Base-by-base conservation (phyloP, 2,329 filamentous ascomycete species). In the Aureobasidium mangrovei region DNA sequence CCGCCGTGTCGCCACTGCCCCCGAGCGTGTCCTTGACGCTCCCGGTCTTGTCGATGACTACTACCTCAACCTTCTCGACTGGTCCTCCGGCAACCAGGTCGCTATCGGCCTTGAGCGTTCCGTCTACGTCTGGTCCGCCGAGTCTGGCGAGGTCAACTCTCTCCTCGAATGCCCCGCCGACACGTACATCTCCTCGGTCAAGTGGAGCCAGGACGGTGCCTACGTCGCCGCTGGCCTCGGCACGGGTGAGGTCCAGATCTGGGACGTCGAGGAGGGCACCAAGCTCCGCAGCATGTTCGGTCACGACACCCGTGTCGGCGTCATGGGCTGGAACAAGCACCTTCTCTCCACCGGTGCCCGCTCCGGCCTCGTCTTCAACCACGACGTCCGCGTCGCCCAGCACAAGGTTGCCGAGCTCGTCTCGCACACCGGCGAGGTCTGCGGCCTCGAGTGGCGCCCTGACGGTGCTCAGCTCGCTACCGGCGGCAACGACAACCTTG, bases 271-370 rank as follows among this genome's bases (percentile, higher is more conserved):
- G 64, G 93, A 98, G 71, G 83, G 86, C 58, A 85, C 84, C 67
- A 97, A 97, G 80, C 85, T 98, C 57, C 91, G 93, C 70, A 96
- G 90, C 78, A 98, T 98, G 93, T 87, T 90, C 69, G 93, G 93
- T 57, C 93, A 98, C 68, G 91, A 97, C 67, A 91, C 89, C 38
- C 91, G 93, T 54, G 91, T 98, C 60, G 89, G 91, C 67, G 91
- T 95, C 60, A 96, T 97, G 91, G 89, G 91, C 66, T 98, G 93
- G 93, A 95, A 89, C 79, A 97, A 97, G 81, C 93, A 97, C 74
- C 83, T 94, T 56, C 81, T 98, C 51, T 97, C 93, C 38, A 96
- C 91, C 26, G 93, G 93, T 61, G 89, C 93, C 55, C 88, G 93
- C 68, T 95, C 88, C 61, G 93, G 93, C 27, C 85, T 96, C 43